phyloP scores from a whole-genome alignment of 1,139 yeast species.

The Pichia kudriavzevii region DNA sequence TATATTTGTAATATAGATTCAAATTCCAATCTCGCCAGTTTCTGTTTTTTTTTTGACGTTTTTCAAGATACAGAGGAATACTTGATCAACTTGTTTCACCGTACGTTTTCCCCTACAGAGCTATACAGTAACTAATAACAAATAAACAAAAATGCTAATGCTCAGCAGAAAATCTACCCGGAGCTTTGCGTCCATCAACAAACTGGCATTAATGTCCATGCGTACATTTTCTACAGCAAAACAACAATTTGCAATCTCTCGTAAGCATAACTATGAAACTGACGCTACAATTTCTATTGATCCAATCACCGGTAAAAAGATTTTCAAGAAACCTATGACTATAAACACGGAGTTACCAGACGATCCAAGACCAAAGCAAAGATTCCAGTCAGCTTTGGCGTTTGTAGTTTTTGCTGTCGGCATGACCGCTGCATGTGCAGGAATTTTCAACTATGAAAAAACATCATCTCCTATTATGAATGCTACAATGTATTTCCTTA shows the following conservation, averaged over 20 bases:
- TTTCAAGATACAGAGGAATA: too few relatives aligned
- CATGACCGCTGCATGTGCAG: constrained; percentile 56
- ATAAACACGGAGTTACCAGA: constrained; percentile 68
- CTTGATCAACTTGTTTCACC: too few relatives aligned
- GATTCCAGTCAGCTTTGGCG: constrained; percentile 30
- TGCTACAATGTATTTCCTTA: constrained; percentile 78
- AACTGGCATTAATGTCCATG: not conserved
- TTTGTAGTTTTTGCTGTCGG: constrained; percentile 57
- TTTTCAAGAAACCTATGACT: constrained; percentile 39
- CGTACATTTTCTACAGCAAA: constrained; percentile 5
- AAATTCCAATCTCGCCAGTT: too few relatives aligned
- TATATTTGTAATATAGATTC: too few relatives aligned
- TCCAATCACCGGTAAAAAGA: constrained; percentile 19
- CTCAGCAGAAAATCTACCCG: too few relatives aligned
- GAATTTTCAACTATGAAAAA: constrained; percentile 87
- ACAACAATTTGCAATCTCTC: constrained; percentile 1
- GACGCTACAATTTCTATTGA: constrained; percentile 17
- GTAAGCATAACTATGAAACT: constrained; percentile 14
- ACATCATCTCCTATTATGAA: constrained; percentile 80
- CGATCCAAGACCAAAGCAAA: constrained; percentile 42
- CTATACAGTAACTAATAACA: too few relatives aligned
- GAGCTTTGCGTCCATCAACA: too few relatives aligned
- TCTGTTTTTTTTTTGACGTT: too few relatives aligned
- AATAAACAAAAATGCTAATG: too few relatives aligned
- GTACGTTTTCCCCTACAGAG: too few relatives aligned